Base-by-base conservation (phyloP, 768 basidiomycete genomes). In the Clitopilus passeckerianus region DNA sequence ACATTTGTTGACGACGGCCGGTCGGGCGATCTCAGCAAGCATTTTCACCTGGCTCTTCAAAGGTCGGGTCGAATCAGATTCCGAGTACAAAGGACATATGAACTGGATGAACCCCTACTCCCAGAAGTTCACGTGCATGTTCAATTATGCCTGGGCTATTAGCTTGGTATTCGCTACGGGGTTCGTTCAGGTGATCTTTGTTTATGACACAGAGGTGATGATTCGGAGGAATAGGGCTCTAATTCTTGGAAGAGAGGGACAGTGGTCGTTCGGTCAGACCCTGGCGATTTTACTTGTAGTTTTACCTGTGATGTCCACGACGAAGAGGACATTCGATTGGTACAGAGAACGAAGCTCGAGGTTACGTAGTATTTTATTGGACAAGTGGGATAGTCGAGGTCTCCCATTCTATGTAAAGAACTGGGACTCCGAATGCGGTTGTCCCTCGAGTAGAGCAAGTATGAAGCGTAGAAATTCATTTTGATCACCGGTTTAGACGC, bases 251-350 rank as follows among this genome's bases (percentile, higher is more conserved):
- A 54, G 37, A n/a, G 60, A 58, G 41, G 54, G 56, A 27, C 37
- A 57, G 53, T 64, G 63, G 63, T 50, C 63, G 22, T 64, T 64
- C 46, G 63, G 63, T 20, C 63, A 64, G 34, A 64, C 61, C 5
- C 56, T 64, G 34, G 58, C 63, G 10, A 23, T 64, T 43, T 24
- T 56, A 5, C 3, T 41, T 3, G 37, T 41, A 12, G 37, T n/a
- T n/a, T 5, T 41, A n/a, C 37, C 37, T 14, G 5, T 41, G 3
- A 41, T 41, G 2, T 41, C 37, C 12, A 41, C 37, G n/a, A n/a
- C 37, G 14, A 14, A n/a, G n/a, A 41, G 37, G n/a, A 41, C 37
- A 41, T 15, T 41, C 5, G 12, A 15, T 14, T 41, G 37, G 37
- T n/a, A 41, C 37, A 41, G 12, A n/a, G 37, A 14, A 41, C 3